Percentiles rank a stretch among this genome's conserved stretches.
These are phyloP conservation scores for Pilaira anomala DNA, from an alignment of 192 early-diverging fungal species.

Conservation along the genomic window DNA sequence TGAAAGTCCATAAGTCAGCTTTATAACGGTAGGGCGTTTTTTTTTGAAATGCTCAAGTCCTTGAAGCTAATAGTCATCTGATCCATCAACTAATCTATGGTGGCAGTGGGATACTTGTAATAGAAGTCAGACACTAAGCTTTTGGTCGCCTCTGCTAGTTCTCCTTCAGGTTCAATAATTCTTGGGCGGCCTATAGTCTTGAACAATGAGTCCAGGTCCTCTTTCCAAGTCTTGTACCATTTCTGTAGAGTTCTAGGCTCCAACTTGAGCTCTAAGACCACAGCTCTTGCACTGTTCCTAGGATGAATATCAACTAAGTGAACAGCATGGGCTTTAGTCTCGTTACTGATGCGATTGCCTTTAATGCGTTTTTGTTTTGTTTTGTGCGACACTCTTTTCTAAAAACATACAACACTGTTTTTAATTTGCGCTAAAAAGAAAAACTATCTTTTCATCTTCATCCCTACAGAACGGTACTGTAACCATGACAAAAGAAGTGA, in stretches of 20 bases:
- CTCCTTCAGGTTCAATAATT: neutral
- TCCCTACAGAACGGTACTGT: neutral
- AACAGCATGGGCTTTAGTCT: conserved; percentile 11
- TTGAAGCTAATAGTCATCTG: neutral
- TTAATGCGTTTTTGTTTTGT: too few relatives aligned
- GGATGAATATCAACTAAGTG: conserved; percentile 17
- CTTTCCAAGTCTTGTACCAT: neutral
- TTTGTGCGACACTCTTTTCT: too few relatives aligned
- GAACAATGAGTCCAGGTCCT: neutral
- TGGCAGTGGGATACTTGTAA: neutral
- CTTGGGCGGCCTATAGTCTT: neutral
- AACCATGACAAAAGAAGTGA: conserved; percentile 15
- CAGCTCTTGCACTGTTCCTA: conserved; percentile 5
- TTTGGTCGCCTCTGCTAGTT: neutral
- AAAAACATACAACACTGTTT: too few relatives aligned
- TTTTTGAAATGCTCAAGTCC: neutral
- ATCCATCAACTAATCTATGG: conserved; percentile 2
- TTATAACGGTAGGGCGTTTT: neutral
- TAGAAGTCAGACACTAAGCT: neutral
- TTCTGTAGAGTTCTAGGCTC: conserved; percentile 1
- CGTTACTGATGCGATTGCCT: conserved; percentile 9
- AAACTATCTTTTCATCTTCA: too few relatives aligned
- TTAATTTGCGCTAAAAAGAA: too few relatives aligned
- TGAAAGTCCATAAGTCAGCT: neutral
- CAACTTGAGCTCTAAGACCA: neutral